Evolutionary conservation across 495 filamentous ascomycete species (phyloP), one percentile per base, ranked within the genome.

Genomic region (Neurospora sp.): DNA sequence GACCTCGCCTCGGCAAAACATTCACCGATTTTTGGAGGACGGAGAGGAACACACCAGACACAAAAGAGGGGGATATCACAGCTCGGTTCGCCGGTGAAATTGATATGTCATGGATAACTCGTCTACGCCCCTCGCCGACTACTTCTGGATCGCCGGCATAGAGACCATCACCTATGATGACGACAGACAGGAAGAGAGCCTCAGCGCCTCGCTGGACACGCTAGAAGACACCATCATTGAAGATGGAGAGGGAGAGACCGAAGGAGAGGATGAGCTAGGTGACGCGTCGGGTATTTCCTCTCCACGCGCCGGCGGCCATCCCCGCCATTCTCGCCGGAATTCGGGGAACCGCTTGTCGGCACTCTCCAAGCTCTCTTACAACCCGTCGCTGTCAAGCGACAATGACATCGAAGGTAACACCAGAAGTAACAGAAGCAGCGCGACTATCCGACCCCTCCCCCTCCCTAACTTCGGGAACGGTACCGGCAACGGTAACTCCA

Each of bases 131-230:
- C 90, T 99, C 74, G 96, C 96, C 80, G 96, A 99, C 82, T 98
- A 96, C 85, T 99, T 99, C 84, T 99, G 96, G 93, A 98, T 99
- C 76, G 93, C 93, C 76, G 96, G 96, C 82, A 90, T 97, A 78
- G 93, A 94, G 83, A 91, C 92, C 69, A 83, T 88, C 74, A 86
- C 88, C 60, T 91, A 90, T 80, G 84, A 87, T 72, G 87, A 90
- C 75, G 82, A 35, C 38, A 35, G 27, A 66, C 27, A 66, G 27
- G 54, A 71, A 72, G 69, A 40, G 44, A 42, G 1, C 39, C 72
- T 20, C 76, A 66, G 54, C 66, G 37, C 72, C 27, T 70, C 35
- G 16, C 72, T 73, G 72, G 77, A 74, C 80, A 78, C 82, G 69
- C 84, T 95, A 74, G 88, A 93, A 70, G 88, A 90, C 73, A 95